Evolutionary conservation across 2,329 filamentous ascomycete species (phyloP).

Genomic region (Phaeosphaeriaceae sp.): DNA sequence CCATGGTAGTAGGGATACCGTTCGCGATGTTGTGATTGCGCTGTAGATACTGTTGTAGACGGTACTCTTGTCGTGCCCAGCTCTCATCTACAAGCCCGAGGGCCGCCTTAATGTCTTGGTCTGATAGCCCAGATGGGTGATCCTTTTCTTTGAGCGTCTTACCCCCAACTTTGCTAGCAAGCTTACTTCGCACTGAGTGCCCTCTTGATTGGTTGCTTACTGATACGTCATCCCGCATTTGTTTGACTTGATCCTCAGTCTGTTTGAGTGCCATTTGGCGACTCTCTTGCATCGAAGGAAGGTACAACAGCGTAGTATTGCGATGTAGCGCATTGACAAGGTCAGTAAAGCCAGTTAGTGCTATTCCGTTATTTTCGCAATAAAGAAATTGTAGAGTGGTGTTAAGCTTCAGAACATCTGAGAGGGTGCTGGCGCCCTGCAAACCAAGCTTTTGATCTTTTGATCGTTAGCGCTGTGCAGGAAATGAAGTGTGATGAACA

Average conservation of each 20-base stretch:
- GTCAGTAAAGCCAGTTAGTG: conserved; percentile 72
- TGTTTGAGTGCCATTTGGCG: conserved; percentile 66
- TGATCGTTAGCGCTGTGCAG: conserved; percentile 18
- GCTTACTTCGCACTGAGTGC: conserved; percentile 42
- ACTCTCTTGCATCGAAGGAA: conserved; percentile 69
- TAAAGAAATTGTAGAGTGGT: conserved; percentile 67
- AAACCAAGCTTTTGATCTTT: conserved; percentile 69
- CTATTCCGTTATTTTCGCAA: conserved; percentile 75
- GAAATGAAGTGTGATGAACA: conserved; percentile 3
- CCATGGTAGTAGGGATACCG: conserved; percentile 51
- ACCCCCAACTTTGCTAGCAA: conserved; percentile 39
- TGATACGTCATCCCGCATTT: conserved; percentile 52
- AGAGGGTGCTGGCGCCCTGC: conserved; percentile 71
- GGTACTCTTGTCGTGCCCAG: conserved; percentile 57
- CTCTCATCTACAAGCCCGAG: conserved; percentile 56
- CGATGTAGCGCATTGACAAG: conserved; percentile 71
- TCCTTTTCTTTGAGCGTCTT: conserved; percentile 33
- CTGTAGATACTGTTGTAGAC: conserved; percentile 54
- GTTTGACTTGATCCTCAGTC: conserved; percentile 62
- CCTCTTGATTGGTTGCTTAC: conserved; percentile 35
- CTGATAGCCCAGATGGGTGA: conserved; percentile 43
- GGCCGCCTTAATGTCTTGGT: conserved; percentile 59
- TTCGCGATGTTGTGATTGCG: conserved; percentile 56
- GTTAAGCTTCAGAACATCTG: conserved; percentile 71
- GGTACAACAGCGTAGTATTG: conserved; percentile 66